Conservation (phyloP, 495 filamentous ascomycete genomes). For the Trichoderma gamsii region DNA sequence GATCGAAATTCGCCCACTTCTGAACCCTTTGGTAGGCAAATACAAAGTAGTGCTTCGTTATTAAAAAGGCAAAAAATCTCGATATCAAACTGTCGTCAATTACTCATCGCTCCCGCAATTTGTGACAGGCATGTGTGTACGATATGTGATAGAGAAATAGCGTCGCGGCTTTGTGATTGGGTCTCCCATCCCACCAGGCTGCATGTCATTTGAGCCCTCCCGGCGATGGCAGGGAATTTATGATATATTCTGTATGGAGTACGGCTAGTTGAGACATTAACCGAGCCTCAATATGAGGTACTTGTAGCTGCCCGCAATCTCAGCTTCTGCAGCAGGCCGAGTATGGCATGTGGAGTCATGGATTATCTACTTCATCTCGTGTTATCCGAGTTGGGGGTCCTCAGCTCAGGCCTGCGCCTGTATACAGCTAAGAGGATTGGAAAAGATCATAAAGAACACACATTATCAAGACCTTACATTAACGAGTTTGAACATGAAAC, state of each 20-base stretch:
- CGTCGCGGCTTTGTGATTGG: slow-evolving; percentile 7
- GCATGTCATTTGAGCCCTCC: not conserved
- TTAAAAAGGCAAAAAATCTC: not conserved
- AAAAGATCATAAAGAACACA: too few species aligned
- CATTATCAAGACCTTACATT: too few species aligned
- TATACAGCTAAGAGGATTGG: too few species aligned
- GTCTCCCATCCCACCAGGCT: not conserved
- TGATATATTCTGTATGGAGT: not conserved
- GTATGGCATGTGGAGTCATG: too few species aligned
- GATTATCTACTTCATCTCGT: too few species aligned
- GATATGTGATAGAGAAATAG: not conserved
- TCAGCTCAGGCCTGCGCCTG: too few species aligned
- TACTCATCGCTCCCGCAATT: not conserved
- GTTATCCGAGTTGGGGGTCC: too few species aligned
- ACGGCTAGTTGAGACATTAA: not conserved
- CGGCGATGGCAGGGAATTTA: not conserved
- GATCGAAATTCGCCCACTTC: not conserved
- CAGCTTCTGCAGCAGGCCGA: too few species aligned
- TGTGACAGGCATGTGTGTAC: not conserved
- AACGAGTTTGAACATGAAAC: too few species aligned
- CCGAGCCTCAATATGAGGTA: too few species aligned
- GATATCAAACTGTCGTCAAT: not conserved
- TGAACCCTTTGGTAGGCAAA: not conserved
- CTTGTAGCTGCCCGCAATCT: too few species aligned
- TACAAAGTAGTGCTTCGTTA: not conserved